These are phyloP conservation scores for Botryotinia convoluta DNA, from an alignment of 2,329 filamentous ascomycete species.

Conservation along the genomic window DNA sequence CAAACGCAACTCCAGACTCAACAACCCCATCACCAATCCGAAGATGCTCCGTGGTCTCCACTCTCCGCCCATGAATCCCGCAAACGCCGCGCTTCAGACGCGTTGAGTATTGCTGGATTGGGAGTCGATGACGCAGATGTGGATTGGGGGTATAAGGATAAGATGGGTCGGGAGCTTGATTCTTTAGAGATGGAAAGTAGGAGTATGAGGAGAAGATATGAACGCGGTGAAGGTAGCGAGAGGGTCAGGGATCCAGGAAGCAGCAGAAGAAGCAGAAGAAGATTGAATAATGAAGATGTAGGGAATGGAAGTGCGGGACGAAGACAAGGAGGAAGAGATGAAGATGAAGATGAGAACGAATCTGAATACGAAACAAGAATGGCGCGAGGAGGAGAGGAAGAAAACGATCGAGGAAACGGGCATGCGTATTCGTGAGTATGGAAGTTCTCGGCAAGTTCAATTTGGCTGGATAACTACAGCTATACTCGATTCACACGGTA, in stretches of 20 bases:
- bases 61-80: neutral
- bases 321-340: neutral
- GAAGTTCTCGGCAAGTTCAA: neutral
- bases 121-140: neutral
- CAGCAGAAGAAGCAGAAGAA: neutral
- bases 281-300: neutral
- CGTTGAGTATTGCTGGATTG: neutral
- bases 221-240: neutral
- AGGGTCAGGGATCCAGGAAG: rapidly evolving
- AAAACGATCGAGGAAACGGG: neutral
- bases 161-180: conserved; percentile 14
- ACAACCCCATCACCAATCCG: neutral
- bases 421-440: neutral
- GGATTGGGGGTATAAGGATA: conserved; percentile 14
- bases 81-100: conserved; percentile 2
- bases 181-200: neutral
- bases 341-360: neutral
- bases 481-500: too few species aligned
- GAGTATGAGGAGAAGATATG: neutral
- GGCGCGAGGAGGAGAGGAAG: neutral
- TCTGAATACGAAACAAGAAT: neutral
- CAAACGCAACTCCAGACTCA: neutral
- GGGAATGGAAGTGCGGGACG: neutral
- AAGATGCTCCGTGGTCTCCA: conserved; percentile 13
- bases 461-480: neutral